Evolutionary conservation across 2,329 filamentous ascomycete genomes (phyloP).

Genomic region (Colletotrichum salicis): DNA sequence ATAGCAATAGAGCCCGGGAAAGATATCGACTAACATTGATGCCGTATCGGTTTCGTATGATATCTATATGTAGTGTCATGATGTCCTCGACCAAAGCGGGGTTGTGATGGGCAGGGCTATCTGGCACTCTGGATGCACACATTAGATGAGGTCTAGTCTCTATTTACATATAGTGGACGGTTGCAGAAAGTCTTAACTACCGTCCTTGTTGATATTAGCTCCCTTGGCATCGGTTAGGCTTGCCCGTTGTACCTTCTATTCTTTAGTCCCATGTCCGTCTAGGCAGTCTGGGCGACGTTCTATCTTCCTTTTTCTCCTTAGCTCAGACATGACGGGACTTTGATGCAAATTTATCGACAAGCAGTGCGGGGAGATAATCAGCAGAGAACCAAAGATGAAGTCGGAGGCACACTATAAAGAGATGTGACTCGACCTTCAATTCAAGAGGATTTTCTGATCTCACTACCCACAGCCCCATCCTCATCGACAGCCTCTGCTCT

Average conservation of each 20-base stretch:
- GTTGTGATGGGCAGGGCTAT: neutral
- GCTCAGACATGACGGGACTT: neutral
- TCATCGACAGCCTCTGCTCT: neutral
- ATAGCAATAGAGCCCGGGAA: neutral
- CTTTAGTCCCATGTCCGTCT: neutral
- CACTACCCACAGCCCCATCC: neutral
- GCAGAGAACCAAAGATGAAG: neutral
- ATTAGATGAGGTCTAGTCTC: neutral
- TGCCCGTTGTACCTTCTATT: neutral
- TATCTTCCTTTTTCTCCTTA: constrained; percentile 26
- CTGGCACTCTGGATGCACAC: neutral
- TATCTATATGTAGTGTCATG: neutral
- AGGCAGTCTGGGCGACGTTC: constrained; percentile 4
- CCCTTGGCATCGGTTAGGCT: constrained; percentile 4
- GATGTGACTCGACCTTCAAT: neutral
- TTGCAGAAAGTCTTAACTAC: constrained; percentile 5
- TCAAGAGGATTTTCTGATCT: neutral
- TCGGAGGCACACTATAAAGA: constrained; percentile 11
- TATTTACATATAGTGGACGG: neutral
- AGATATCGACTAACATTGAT: too few species aligned
- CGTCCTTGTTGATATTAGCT: constrained; percentile 17
- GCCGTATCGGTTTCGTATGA: neutral
- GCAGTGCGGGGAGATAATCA: neutral
- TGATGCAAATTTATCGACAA: neutral
- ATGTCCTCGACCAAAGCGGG: neutral